These are phyloP conservation scores for Amylostereum chailletii DNA, from an alignment of 1,284 basidiomycete species.

Conservation along the genomic window DNA sequence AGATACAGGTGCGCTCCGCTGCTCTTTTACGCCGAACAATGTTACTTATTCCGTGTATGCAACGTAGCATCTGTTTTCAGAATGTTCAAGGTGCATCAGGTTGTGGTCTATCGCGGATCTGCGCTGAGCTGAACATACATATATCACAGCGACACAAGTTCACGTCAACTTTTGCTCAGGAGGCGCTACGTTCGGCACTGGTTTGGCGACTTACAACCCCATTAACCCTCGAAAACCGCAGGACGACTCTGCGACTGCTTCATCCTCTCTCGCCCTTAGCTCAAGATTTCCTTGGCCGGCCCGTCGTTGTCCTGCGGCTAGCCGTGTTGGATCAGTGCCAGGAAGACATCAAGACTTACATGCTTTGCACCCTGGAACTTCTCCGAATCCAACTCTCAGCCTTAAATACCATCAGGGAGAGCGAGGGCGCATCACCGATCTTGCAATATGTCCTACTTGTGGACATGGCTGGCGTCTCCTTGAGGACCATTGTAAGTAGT, in stretches of 20 bases:
- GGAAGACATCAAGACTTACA: slow-evolving; percentile 28
- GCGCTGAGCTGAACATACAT: slow-evolving; percentile 9
- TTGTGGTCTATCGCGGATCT: neutral
- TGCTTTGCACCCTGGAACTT: slow-evolving; percentile 44
- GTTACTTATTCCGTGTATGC: slow-evolving; percentile 1
- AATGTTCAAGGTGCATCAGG: slow-evolving; percentile 44
- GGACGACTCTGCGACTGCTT: slow-evolving; percentile 21
- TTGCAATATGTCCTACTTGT: slow-evolving; percentile 65
- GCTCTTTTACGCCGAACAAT: slow-evolving; percentile 1
- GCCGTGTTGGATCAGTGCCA: slow-evolving; percentile 25
- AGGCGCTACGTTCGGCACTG: slow-evolving; percentile 45
- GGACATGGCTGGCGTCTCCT: slow-evolving; percentile 54
- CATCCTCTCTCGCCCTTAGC: slow-evolving; percentile 43
- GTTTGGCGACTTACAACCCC: slow-evolving; percentile 50
- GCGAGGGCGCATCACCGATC: slow-evolving; percentile 22
- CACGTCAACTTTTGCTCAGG: slow-evolving; percentile 52
- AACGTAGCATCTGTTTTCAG: slow-evolving; percentile 53
- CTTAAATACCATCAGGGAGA: slow-evolving; percentile 21
- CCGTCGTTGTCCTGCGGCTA: slow-evolving; percentile 43
- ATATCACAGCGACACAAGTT: slow-evolving; percentile 53
- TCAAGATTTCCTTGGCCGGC: slow-evolving; percentile 53
- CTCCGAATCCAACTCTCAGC: slow-evolving; percentile 43
- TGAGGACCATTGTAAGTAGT: slow-evolving; percentile 49
- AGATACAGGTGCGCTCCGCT: slow-evolving; percentile 31
- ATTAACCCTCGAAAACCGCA: slow-evolving; percentile 23